These are phyloP conservation scores for Suillus alpinus DNA, from an alignment of 768 basidiomycete species.

Conservation along the genomic window DNA sequence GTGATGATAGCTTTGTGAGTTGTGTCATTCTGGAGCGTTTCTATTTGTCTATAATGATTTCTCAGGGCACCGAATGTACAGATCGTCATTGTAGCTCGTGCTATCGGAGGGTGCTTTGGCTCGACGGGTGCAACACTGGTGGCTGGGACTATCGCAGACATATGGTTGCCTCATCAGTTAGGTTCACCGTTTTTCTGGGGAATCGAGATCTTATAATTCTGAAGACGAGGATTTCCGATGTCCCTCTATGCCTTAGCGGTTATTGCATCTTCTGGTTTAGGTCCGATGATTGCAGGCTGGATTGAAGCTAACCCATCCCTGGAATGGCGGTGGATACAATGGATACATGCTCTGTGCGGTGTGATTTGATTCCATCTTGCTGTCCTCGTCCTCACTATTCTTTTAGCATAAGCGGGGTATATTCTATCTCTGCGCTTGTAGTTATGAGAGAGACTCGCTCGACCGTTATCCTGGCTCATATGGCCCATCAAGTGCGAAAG, in stretches of 20 bases:
- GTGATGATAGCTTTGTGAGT: conserved; percentile 35
- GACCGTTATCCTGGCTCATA: conserved; percentile 62
- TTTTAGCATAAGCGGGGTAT: conserved; percentile 49
- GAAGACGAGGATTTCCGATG: conserved; percentile 77
- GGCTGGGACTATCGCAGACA: conserved; percentile 71
- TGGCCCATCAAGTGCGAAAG: conserved; percentile 63
- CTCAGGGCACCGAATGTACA: conserved; percentile 45
- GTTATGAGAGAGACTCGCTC: conserved; percentile 73
- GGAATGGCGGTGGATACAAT: conserved; percentile 83
- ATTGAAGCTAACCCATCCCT: conserved; percentile 56
- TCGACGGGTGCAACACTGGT: conserved; percentile 74
- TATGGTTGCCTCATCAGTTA: conserved; percentile 63
- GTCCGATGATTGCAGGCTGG: conserved; percentile 64
- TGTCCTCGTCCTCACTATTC: background rate
- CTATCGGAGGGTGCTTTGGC: conserved; percentile 63
- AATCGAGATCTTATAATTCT: background rate
- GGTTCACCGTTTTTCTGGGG: conserved; percentile 14
- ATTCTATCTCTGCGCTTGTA: conserved; percentile 47
- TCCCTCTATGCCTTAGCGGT: conserved; percentile 63
- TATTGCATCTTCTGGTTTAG: conserved; percentile 60
- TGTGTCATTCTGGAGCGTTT: background rate
- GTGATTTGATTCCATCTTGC: conserved; percentile 1
- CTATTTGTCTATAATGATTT: background rate
- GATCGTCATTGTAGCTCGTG: conserved; percentile 64
- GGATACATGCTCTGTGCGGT: conserved; percentile 66